phyloP scores from a whole-genome alignment of 352 stramenopile species.

The Aphanomyces astaci region DNA sequence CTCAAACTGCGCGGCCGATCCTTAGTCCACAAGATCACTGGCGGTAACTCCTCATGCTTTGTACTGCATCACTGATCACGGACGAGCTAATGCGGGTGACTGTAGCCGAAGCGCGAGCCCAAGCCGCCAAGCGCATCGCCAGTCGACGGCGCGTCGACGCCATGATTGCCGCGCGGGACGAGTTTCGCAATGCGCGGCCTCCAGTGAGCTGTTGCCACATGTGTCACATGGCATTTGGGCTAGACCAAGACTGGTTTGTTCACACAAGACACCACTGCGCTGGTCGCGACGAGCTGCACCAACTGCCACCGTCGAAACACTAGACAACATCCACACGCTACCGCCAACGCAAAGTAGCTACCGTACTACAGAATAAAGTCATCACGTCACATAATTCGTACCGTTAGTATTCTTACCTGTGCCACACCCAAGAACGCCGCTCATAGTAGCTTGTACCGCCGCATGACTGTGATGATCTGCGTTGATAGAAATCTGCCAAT shows the following conservation, averaged over 20 bases:
- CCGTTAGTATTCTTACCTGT: too few relatives aligned
- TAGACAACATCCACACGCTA: not conserved
- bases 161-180: not conserved
- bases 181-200: not conserved
- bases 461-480: too few relatives aligned
- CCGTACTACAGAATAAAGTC: too few relatives aligned
- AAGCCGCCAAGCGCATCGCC: constrained; percentile 12
- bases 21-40: constrained; percentile 1
- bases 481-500: too few relatives aligned
- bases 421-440: too few relatives aligned
- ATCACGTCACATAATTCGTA: too few relatives aligned
- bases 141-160: not conserved
- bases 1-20: constrained; percentile 17
- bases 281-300: not conserved
- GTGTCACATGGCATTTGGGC: not conserved
- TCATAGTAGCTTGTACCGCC: too few relatives aligned
- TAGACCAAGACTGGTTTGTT: constrained; percentile 3
- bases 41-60: not conserved
- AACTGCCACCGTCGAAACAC: not conserved
- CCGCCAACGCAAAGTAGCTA: not conserved
- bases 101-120: constrained; percentile 1
- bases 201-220: constrained; percentile 1
- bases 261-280: not conserved
- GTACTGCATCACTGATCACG: too few relatives aligned
- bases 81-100: not conserved